Percentiles rank a stretch among this genome's conserved stretches.
These are phyloP conservation scores for Trifolium pratense DNA, from an alignment of 306 rosid genomes.

Conservation along the genomic window DNA sequence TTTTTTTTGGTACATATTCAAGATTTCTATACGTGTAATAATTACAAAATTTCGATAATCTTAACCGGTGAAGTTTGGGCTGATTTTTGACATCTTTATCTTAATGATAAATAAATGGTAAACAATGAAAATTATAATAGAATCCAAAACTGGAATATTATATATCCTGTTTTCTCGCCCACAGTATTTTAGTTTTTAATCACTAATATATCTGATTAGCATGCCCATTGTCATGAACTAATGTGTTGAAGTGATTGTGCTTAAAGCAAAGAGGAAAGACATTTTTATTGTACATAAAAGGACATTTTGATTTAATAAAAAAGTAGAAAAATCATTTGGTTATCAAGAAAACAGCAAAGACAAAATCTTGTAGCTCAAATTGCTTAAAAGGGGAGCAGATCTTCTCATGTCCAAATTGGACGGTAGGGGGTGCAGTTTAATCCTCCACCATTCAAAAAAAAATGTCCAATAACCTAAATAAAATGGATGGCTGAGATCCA, in stretches of 20 bases:
- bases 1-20: too few species aligned
- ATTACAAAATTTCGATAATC: constrained; percentile 28
- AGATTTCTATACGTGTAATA: constrained; percentile 21
- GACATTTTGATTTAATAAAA: neutral
- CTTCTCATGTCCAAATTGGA: too few species aligned
- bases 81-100: constrained; percentile 12
- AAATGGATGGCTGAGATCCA: too few species aligned
- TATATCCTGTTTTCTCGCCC: constrained; percentile 1
- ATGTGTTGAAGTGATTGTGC: neutral
- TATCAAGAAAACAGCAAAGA: too few species aligned
- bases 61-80: neutral
- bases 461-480: too few species aligned
- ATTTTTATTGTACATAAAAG: neutral
- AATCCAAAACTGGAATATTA: neutral
- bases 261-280: neutral
- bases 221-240: neutral
- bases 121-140: constrained; percentile 3
- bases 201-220: constrained; percentile 6
- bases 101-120: constrained; percentile 35
- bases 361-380: neutral
- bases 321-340: neutral
- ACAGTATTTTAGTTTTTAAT: constrained; percentile 2
- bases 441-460: too few species aligned
- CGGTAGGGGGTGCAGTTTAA: too few species aligned
- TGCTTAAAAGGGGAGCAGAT: too few species aligned